phyloP scores from a whole-genome alignment of 169 alveolate species.

The Plasmodium reichenowi region DNA sequence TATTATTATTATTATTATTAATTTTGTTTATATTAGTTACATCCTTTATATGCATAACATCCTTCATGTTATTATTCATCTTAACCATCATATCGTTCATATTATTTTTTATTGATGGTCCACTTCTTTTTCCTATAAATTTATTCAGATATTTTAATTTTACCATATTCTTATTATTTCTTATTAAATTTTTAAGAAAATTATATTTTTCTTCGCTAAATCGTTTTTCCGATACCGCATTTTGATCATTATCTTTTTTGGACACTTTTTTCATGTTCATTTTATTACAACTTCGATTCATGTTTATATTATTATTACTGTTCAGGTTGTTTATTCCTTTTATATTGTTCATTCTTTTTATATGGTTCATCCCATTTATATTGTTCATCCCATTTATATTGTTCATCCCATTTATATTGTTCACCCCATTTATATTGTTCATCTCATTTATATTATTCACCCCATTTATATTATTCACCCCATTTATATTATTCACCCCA shows the following conservation, averaged over 20 bases:
- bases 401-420: background rate
- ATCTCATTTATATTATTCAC: background rate
- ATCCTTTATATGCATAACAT: too few relatives aligned
- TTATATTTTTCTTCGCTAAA: constrained; percentile 11
- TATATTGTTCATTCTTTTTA: background rate
- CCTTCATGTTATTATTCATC: too few relatives aligned
- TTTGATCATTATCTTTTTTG: constrained; percentile 5
- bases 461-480: background rate
- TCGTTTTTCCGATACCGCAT: constrained; percentile 16
- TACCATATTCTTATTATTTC: background rate
- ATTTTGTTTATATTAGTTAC: background rate
- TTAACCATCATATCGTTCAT: too few relatives aligned
- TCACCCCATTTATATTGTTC: background rate
- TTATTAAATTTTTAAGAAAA: constrained; percentile 3
- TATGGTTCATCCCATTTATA: background rate
- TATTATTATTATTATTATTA: background rate
- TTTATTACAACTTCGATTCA: constrained; percentile 1
- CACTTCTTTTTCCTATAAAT: too few relatives aligned
- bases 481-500: background rate
- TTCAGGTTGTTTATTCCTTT: background rate
- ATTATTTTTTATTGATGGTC: too few relatives aligned
- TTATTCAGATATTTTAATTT: too few relatives aligned
- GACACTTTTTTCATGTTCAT: constrained; percentile 6
- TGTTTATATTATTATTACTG: background rate
- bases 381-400: background rate